These are phyloP conservation scores for Lachnellula willkommii DNA, from an alignment of 2,329 filamentous ascomycete genomes.

Conservation along the genomic window DNA sequence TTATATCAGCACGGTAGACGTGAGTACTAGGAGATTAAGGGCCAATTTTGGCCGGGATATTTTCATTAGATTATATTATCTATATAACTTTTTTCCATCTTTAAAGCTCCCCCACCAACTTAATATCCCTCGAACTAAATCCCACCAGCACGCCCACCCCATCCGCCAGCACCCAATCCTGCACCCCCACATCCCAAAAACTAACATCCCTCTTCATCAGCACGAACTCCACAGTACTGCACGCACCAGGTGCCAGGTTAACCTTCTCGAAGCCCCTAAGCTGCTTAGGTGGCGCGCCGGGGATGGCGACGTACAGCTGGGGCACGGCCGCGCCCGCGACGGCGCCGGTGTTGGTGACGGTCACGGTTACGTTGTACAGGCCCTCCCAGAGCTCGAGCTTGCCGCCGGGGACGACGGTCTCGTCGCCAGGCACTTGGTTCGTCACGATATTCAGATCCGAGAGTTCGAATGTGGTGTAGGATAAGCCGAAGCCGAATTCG, in stretches of 20 bases:
- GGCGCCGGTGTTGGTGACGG: slow-evolving; percentile 57
- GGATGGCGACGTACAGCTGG: slow-evolving; percentile 50
- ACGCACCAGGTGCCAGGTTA: slow-evolving; percentile 42
- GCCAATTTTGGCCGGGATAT: too few relatives aligned
- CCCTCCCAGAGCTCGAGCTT: slow-evolving; percentile 17
- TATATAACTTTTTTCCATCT: too few relatives aligned
- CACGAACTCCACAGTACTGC: slow-evolving; percentile 44
- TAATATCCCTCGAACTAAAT: slow-evolving; percentile 25
- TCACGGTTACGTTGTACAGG: slow-evolving; percentile 48
- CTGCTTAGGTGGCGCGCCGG: slow-evolving; percentile 39
- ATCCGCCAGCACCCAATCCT: slow-evolving; percentile 55
- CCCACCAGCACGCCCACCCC: slow-evolving; percentile 36
- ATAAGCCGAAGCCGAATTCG: slow-evolving; percentile 50
- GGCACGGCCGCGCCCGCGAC: slow-evolving; percentile 59
- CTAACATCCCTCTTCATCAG: slow-evolving; percentile 57
- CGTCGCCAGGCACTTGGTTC: background rate
- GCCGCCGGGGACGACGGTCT: slow-evolving; percentile 13
- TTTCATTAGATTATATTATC: too few relatives aligned
- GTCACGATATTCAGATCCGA: slow-evolving; percentile 42
- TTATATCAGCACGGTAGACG: too few relatives aligned
- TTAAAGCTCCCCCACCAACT: background rate
- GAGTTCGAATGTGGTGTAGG: slow-evolving; percentile 72
- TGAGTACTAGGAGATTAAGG: too few relatives aligned
- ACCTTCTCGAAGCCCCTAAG: slow-evolving; percentile 61
- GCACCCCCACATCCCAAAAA: slow-evolving; percentile 54